phyloP scores from a whole-genome alignment of 2,329 filamentous ascomycete genomes.

The Conoideocrella luteorostrata region DNA sequence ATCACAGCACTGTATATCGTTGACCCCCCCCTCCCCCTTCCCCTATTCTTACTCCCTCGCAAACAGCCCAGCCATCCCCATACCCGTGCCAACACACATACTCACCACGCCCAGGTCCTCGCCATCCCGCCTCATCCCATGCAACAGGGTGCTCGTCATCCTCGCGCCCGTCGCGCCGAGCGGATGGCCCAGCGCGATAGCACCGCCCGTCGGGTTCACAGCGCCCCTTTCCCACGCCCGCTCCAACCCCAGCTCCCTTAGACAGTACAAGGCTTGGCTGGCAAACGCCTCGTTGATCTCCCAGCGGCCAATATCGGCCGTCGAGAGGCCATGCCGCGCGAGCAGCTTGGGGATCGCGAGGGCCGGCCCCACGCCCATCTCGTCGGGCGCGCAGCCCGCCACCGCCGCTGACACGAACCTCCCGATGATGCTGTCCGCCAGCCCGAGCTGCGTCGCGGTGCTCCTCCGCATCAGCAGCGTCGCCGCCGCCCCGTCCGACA shows the following conservation, averaged over 20 bases:
- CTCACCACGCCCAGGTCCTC: slow-evolving; percentile 78
- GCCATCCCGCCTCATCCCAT: slow-evolving; percentile 61
- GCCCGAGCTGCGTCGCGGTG: slow-evolving; percentile 67
- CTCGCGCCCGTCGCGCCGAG: slow-evolving; percentile 82
- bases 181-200: slow-evolving; percentile 90
- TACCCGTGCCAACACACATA: slow-evolving; percentile 84
- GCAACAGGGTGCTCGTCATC: slow-evolving; percentile 65
- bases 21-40: too few species aligned
- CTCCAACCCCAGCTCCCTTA: slow-evolving; percentile 63
- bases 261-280: slow-evolving; percentile 61
- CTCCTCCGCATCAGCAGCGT: slow-evolving; percentile 78
- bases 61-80: slow-evolving; percentile 67
- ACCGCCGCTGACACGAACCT: slow-evolving; percentile 75
- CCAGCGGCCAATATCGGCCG: slow-evolving; percentile 72
- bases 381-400: slow-evolving; percentile 75
- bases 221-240: slow-evolving; percentile 54
- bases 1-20: too few species aligned
- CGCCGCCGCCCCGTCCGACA: slow-evolving; percentile 82
- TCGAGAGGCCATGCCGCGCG: slow-evolving; percentile 57
- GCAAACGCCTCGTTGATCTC: slow-evolving; percentile 87
- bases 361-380: slow-evolving; percentile 90
- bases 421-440: slow-evolving; percentile 64
- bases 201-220: slow-evolving; percentile 89
- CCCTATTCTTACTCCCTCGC: slow-evolving; percentile 46
- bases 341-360: slow-evolving; percentile 80